phyloP scores from a whole-genome alignment of 345 rosid species.

The Dipteronia dyeriana region DNA sequence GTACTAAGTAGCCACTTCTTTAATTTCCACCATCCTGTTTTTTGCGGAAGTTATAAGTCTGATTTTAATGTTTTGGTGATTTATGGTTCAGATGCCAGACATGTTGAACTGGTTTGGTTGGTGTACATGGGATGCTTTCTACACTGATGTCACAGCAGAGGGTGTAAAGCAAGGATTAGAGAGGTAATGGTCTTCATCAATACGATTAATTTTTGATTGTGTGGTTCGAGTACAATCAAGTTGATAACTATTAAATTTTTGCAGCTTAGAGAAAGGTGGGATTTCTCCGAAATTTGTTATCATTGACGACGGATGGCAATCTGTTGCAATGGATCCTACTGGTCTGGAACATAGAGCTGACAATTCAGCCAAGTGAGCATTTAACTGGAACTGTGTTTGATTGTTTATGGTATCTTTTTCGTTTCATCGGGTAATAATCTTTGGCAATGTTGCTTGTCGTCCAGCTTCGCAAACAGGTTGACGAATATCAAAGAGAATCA shows the following conservation, averaged over 20 bases:
- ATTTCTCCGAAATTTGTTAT: constrained; percentile 64
- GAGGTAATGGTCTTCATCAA: constrained; percentile 33
- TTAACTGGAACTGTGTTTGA: background rate
- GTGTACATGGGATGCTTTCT: constrained; percentile 84
- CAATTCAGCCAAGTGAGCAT: constrained; percentile 61
- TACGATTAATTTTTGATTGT: background rate
- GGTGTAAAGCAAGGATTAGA: constrained; percentile 60
- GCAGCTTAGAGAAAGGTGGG: constrained; percentile 59
- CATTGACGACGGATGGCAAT: constrained; percentile 76
- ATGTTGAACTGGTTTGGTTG: constrained; percentile 80
- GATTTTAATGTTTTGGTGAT: constrained; percentile 12
- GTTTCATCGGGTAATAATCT: background rate
- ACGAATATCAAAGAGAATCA: constrained; percentile 62
- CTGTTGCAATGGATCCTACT: constrained; percentile 64
- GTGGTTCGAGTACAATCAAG: background rate
- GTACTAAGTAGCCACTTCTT: background rate
- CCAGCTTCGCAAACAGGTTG: constrained; percentile 65
- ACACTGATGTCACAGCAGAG: constrained; percentile 58
- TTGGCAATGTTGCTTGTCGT: background rate
- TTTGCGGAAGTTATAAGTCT: background rate
- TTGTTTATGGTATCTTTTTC: background rate
- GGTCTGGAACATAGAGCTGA: constrained; percentile 46
- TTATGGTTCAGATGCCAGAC: constrained; percentile 51
- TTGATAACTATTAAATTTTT: constrained; percentile 12
- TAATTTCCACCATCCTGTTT: background rate